phyloP scores from a whole-genome alignment of 495 filamentous ascomycete genomes.

The Neurospora sp. region DNA sequence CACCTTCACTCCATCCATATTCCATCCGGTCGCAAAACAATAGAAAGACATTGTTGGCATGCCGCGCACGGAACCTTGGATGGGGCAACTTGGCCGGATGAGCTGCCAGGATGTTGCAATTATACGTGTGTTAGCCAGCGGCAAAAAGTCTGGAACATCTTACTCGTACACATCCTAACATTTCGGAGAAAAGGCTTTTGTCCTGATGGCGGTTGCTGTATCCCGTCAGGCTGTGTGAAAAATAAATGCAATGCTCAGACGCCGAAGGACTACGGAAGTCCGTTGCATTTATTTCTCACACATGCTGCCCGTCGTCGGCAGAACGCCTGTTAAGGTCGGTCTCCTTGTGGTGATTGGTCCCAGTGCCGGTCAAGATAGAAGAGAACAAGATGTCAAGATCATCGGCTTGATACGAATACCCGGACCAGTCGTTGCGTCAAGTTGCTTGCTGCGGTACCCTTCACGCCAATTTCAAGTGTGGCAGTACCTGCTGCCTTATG shows the following conservation, averaged over 20 bases:
- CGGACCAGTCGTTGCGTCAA: not conserved
- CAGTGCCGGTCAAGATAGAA: not conserved
- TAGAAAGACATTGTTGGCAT: not conserved
- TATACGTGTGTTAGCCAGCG: not conserved
- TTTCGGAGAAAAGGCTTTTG: not conserved
- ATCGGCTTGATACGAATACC: not conserved
- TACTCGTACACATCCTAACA: not conserved
- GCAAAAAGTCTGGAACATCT: not conserved
- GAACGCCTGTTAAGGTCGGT: not conserved
- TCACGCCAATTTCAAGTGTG: not conserved
- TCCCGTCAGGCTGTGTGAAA: not conserved
- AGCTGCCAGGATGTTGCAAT: not conserved
- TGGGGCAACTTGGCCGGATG: not conserved
- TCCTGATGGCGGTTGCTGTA: not conserved
- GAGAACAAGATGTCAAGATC: not conserved
- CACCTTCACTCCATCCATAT: not conserved
- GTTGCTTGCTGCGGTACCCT: not conserved
- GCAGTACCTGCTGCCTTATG: not conserved
- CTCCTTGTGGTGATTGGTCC: not conserved
- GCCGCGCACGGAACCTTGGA: not conserved
- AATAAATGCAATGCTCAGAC: no score
- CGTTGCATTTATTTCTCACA: no score
- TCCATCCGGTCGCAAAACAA: not conserved
- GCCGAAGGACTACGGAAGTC: no score
- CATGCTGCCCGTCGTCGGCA: not conserved